phyloP scores from a whole-genome alignment of 106 monocot species.

The Dendrobium catenatum region DNA sequence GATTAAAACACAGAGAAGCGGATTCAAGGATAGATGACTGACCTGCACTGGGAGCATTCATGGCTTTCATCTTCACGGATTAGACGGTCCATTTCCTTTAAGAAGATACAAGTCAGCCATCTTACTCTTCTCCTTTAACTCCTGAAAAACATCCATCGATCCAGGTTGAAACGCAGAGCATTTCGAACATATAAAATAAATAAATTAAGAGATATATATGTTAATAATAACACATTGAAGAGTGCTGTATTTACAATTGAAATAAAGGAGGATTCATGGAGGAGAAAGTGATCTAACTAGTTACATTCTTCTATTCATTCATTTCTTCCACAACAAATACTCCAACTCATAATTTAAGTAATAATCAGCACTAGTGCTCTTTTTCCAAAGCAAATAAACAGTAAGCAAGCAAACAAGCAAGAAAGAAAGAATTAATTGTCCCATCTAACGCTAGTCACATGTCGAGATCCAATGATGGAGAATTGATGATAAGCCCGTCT shows the following conservation, averaged over 20 bases:
- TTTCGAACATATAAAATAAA: not conserved
- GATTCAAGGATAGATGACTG: not conserved
- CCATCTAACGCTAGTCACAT: not conserved
- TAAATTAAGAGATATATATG: not conserved
- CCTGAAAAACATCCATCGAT: not conserved
- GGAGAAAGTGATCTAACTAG: not conserved
- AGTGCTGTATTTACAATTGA: conserved; percentile 1
- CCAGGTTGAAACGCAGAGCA: not conserved
- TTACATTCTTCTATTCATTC: not conserved
- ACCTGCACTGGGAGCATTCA: conserved; percentile 6
- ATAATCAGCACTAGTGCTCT: not conserved
- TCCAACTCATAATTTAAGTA: not conserved
- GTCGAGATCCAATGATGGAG: not conserved
- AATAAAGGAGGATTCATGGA: not conserved
- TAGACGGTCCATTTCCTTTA: no score
- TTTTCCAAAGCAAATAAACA: not conserved
- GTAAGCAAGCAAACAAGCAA: not conserved
- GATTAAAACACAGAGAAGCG: no score
- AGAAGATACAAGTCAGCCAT: not conserved
- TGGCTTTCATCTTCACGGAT: not conserved
- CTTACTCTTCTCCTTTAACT: not conserved
- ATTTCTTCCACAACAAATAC: not conserved
- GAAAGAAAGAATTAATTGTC: conserved; percentile 1
- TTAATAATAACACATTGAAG: not conserved
- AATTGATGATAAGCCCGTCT: not conserved